Evolutionary conservation across 768 basidiomycete genomes (phyloP).

Genomic region (Porpolomopsis calyptriformis): DNA sequence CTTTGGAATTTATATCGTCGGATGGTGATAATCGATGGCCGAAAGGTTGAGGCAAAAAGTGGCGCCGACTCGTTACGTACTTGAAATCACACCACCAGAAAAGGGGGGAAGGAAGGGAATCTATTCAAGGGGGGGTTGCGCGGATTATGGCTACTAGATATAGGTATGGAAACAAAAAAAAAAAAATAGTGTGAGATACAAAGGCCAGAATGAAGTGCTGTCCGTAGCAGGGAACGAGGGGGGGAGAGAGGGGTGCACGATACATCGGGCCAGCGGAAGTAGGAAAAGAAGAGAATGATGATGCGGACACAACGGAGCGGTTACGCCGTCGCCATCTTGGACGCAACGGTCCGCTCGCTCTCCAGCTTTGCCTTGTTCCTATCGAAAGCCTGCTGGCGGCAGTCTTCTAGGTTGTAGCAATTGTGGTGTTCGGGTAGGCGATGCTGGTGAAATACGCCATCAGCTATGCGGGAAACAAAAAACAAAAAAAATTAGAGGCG

Average conservation of each 20-base stretch:
- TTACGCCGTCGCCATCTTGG: slow-evolving; percentile 79
- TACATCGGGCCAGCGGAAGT: slow-evolving; percentile 10
- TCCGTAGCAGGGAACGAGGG: background rate
- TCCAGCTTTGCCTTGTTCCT: slow-evolving; percentile 82
- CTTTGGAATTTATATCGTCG: too few species aligned
- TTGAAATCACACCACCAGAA: too few species aligned
- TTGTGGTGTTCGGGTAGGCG: slow-evolving; percentile 83
- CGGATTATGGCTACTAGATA: too few species aligned
- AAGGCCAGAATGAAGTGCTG: background rate
- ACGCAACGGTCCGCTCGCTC: slow-evolving; percentile 75
- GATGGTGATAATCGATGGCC: too few species aligned
- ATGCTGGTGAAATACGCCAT: slow-evolving; percentile 39
- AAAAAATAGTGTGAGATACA: slow-evolving; percentile 3
- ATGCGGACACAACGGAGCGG: background rate
- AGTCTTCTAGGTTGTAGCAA: slow-evolving; percentile 75
- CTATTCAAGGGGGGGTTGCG: too few species aligned
- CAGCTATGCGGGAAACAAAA: slow-evolving; percentile 6
- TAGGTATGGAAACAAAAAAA: slow-evolving; percentile 5
- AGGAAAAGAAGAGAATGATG: slow-evolving; percentile 5
- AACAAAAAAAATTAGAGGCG: background rate
- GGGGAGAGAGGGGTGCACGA: background rate
- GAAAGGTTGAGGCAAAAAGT: too few species aligned
- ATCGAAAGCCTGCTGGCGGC: slow-evolving; percentile 80
- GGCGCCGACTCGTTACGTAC: too few species aligned
- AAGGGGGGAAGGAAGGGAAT: background rate